Evolutionary conservation across 306 rosid genomes (phyloP).

Genomic region (Begonia peltatifolia): DNA sequence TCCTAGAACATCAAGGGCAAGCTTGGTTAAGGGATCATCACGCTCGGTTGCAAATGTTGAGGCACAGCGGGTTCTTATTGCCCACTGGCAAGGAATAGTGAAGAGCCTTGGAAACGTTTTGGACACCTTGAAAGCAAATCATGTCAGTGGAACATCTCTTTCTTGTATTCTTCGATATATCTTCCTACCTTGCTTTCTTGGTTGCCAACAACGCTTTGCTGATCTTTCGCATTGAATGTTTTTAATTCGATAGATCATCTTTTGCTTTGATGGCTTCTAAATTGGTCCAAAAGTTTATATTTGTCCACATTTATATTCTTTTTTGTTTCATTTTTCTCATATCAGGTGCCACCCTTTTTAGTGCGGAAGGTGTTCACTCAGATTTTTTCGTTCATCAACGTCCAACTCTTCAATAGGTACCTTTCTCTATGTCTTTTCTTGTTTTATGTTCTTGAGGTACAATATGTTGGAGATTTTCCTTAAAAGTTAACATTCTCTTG

Average conservation of each 20-base stretch:
- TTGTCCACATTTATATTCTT: too few relatives aligned
- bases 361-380: conserved; percentile 95
- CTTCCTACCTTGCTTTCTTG: too few relatives aligned
- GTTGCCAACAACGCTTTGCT: too few relatives aligned
- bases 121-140: conserved; percentile 86
- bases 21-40: conserved; percentile 63
- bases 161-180: conserved; percentile 1
- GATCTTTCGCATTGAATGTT: too few relatives aligned
- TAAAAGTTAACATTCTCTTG: background rate
- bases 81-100: conserved; percentile 99
- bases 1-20: conserved; percentile 82
- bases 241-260: too few relatives aligned
- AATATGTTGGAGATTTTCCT: too few relatives aligned
- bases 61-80: conserved; percentile 90
- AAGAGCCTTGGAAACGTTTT: conserved; percentile 65
- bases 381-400: conserved; percentile 93
- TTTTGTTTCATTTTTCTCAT: conserved; percentile 1
- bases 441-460: too few relatives aligned
- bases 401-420: conserved; percentile 94
- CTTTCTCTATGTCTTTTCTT: background rate
- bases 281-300: too few relatives aligned
- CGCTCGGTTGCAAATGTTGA: conserved; percentile 90
- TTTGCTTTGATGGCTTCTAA: too few relatives aligned
- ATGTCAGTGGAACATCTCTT: conserved; percentile 43
- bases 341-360: conserved; percentile 84